Conservation (phyloP, 139 green algal genomes). For the Medakamo hakoo region DNA sequence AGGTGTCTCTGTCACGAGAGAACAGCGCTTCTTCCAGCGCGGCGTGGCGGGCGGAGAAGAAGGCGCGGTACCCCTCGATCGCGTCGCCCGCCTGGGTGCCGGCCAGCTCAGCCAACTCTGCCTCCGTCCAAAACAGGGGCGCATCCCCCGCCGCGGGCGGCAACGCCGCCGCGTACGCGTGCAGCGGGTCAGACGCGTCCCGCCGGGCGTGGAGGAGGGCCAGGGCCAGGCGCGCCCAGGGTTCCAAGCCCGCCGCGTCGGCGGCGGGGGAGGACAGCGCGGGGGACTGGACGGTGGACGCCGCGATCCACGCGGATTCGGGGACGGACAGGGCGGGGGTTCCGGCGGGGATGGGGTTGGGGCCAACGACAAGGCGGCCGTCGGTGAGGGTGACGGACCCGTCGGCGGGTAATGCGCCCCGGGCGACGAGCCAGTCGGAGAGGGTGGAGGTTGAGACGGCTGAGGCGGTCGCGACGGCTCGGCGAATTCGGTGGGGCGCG, state of each 20-base stretch:
- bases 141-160: constrained; percentile 18
- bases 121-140: constrained; percentile 52
- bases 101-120: constrained; percentile 27
- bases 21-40: constrained; percentile 36
- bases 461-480: too few species aligned
- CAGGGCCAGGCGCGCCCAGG: constrained; percentile 60
- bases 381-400: neutral
- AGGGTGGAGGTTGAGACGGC: too few species aligned
- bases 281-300: constrained; percentile 6
- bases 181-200: constrained; percentile 13
- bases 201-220: constrained; percentile 44
- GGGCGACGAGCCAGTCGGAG: neutral
- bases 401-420: neutral
- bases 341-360: neutral
- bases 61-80: constrained; percentile 46
- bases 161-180: constrained; percentile 29
- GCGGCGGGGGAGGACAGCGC: constrained; percentile 13
- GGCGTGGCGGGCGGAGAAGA: constrained; percentile 34
- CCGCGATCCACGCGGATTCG: constrained; percentile 23
- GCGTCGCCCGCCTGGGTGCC: constrained; percentile 50
- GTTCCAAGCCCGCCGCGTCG: constrained; percentile 19
- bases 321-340: constrained; percentile 13
- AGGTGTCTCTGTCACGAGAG: constrained; percentile 14
- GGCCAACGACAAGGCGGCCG: neutral
- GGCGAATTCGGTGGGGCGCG: too few species aligned